Percentiles rank a stretch among this genome's conserved stretches.
Conservation (phyloP, 495 filamentous ascomycete species). For the Staphylotrichum longicolle region DNA sequence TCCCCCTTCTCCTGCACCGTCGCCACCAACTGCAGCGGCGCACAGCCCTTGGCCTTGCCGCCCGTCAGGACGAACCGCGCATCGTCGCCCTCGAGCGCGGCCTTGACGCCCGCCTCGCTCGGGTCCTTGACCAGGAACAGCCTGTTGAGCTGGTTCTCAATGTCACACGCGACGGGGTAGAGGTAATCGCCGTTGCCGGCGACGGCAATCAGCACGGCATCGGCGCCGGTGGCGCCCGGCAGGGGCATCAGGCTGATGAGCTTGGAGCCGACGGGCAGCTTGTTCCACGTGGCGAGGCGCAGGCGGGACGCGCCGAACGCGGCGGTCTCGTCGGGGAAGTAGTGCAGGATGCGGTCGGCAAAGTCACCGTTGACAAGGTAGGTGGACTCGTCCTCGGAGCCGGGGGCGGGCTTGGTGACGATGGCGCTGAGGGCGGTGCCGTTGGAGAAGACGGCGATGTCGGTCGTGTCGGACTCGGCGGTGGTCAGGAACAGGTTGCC, state of each 20-base stretch:
- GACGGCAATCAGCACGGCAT: background rate
- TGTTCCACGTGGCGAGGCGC: conserved; percentile 19
- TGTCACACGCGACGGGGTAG: conserved; percentile 6
- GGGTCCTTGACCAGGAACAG: conserved; percentile 9
- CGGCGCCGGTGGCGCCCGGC: background rate
- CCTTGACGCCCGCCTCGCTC: background rate
- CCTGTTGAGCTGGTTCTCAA: conserved; percentile 5
- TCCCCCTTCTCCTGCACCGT: background rate
- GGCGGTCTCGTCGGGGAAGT: conserved; percentile 19
- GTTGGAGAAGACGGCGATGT: conserved; percentile 4
- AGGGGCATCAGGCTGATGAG: conserved; percentile 18
- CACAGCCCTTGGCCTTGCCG: conserved; percentile 3
- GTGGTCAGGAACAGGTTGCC: conserved; percentile 20
- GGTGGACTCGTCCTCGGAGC: background rate
- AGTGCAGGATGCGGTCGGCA: conserved; percentile 19
- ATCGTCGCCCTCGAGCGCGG: background rate
- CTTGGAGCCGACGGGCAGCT: conserved; percentile 15
- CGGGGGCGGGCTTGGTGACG: background rate
- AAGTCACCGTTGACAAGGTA: conserved; percentile 11
- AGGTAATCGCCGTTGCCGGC: background rate
- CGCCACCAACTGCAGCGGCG: conserved; percentile 1
- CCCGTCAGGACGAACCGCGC: conserved; percentile 6
- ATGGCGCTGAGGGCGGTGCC: background rate
- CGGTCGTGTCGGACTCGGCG: background rate
- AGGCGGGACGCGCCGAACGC: conserved; percentile 19